Evolutionary conservation across 2,329 filamentous ascomycete genomes (phyloP).

Genomic region (Cytospora chrysosperma): DNA sequence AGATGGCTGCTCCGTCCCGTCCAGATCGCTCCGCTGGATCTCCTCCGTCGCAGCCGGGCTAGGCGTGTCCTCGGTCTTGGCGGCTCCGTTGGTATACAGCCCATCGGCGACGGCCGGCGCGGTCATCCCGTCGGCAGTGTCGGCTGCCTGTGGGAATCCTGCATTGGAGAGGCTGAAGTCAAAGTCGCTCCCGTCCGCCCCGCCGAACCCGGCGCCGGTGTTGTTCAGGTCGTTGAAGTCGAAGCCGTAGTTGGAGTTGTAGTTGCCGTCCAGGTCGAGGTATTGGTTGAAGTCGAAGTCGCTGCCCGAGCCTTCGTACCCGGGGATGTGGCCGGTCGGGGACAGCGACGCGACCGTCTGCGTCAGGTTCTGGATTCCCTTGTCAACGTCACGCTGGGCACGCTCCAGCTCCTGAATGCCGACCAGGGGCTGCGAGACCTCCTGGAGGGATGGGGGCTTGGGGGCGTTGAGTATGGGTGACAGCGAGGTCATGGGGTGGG

Average conservation of each 20-base stretch:
- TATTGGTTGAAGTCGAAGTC: slow-evolving; percentile 53
- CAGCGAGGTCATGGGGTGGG: slow-evolving; percentile 63
- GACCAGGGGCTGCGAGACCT: slow-evolving; percentile 45
- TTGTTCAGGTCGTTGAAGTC: slow-evolving; percentile 24
- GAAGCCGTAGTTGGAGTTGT: slow-evolving; percentile 32
- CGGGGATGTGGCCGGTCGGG: slow-evolving; percentile 17
- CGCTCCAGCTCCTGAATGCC: slow-evolving; percentile 69
- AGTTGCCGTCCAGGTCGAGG: slow-evolving; percentile 43
- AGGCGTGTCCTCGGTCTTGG: slow-evolving; percentile 38
- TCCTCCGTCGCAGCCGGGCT: slow-evolving; percentile 53
- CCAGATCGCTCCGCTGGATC: slow-evolving; percentile 45
- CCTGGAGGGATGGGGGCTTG: slow-evolving; percentile 6
- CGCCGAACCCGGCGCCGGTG: slow-evolving; percentile 30
- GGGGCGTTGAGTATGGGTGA: slow-evolving; percentile 56
- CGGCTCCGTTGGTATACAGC: slow-evolving; percentile 24
- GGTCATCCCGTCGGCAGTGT: background rate
- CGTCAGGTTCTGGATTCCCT: slow-evolving; percentile 32
- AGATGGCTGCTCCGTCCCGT: slow-evolving; percentile 29
- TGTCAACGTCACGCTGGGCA: slow-evolving; percentile 30
- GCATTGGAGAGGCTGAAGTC: slow-evolving; percentile 18
- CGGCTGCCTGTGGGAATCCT: background rate
- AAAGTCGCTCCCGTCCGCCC: slow-evolving; percentile 26
- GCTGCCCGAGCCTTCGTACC: slow-evolving; percentile 26
- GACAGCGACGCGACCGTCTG: slow-evolving; percentile 14
- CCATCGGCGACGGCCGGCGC: slow-evolving; percentile 16